A percentile compares a stretch with the other conserved stretches of the same genome.
Evolutionary conservation across 1,284 basidiomycete species (phyloP).

Genomic region (Calocybe gambosa): DNA sequence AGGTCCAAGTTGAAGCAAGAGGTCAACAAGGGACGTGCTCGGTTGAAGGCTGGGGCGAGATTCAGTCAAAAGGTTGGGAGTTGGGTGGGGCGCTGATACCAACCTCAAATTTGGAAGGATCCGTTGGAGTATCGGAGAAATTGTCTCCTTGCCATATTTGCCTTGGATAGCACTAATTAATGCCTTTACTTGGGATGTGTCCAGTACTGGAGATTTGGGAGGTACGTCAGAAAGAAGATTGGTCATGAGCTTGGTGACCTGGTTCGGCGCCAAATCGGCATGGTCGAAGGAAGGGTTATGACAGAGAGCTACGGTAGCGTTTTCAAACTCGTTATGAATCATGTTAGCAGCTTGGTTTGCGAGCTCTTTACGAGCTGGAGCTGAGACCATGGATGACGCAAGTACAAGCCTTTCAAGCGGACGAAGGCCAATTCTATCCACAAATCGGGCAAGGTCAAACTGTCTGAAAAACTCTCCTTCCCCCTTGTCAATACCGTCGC

Average conservation of each 20-base stretch:
- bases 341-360: constrained; percentile 58
- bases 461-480: constrained; percentile 75
- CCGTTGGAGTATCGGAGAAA: constrained; percentile 40
- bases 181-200: constrained; percentile 63
- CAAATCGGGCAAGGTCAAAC: constrained; percentile 75
- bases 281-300: constrained; percentile 76
- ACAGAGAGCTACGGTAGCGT: constrained; percentile 63
- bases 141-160: constrained; percentile 61
- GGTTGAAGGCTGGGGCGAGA: constrained; percentile 47
- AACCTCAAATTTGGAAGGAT: constrained; percentile 64
- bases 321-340: constrained; percentile 71
- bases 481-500: constrained; percentile 80
- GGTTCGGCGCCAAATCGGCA: constrained; percentile 67
- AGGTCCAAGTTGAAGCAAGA: constrained; percentile 66
- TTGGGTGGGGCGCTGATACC: constrained; percentile 15
- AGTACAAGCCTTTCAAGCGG: constrained; percentile 78
- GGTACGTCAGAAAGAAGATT: constrained; percentile 70
- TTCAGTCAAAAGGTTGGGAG: constrained; percentile 6
- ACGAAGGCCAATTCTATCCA: constrained; percentile 68
- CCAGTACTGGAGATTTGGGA: constrained; percentile 60
- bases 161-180: constrained; percentile 67
- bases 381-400: constrained; percentile 65
- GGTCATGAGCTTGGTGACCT: constrained; percentile 72
- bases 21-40: constrained; percentile 64
- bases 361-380: constrained; percentile 68